Evolutionary conservation across 1,284 basidiomycete species (phyloP), one percentile per base, ranked within the genome.

Genomic region (Neolentinus lepideus): DNA sequence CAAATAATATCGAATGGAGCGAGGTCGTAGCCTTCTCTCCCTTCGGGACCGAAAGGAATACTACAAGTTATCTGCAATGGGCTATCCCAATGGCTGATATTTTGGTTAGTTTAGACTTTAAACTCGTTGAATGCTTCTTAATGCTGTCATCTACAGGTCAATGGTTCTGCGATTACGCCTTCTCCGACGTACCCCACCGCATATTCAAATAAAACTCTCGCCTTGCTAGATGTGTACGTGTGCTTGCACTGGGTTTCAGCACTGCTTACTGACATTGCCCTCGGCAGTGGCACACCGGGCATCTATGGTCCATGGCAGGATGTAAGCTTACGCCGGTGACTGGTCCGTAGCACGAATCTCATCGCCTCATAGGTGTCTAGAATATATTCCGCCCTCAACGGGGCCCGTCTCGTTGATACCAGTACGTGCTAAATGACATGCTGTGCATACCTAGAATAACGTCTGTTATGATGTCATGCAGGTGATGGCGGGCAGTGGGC

Each of bases 291-390:
- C 16, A 80, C 85, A 12, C 72, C 81, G 52, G 92, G 91, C 2
- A 81, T 95, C 47, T 89, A 84, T 64, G 92, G 91, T 1, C 90
- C 92, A 9, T 85, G 84, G 62, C 80, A 84, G 67, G 91, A 93
- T 69, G 88, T 89, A 62, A 58, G 81, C 64, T 12, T 38, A 51
- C 12, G 29, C 26, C 46, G 33, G 36, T 54, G 16, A 54, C 54
- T 27, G 54, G 57, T 27, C 53, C 21, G 45, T 19, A 52, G 46
- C 33, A 31, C 31, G 55, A n/a, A 48, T 57, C 58, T 10, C 57
- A 29, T 31, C 25, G 26, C 56, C 27, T 63, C 53, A 22, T 61
- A 90, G 88, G 90, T 94, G 25, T 75, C 79, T 9, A 78, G 81
- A 48, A 67, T 94, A 26, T 94, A 85, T 66, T 68, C 74, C 6